A percentile compares a stretch with the other conserved stretches of the same genome.
Evolutionary conservation across 2,329 filamentous ascomycete species (phyloP).

Genomic region (Pseudocercospora cruenta): DNA sequence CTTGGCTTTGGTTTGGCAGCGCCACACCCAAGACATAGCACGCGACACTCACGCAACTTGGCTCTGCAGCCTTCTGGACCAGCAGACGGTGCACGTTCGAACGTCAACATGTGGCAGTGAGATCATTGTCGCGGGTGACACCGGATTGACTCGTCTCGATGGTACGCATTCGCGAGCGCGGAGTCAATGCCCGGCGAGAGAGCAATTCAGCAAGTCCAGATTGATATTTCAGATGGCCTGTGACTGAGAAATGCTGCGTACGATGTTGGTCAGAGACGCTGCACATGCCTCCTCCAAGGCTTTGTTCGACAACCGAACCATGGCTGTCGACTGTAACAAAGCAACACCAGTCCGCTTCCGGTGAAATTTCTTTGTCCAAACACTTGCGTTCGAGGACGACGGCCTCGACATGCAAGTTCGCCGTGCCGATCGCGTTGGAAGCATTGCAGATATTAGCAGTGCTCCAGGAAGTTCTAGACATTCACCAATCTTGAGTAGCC

Average conservation of each 20-base stretch:
- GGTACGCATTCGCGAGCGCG: not conserved
- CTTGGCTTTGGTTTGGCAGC: not conserved
- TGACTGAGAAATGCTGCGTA: not conserved
- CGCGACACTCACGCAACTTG: not conserved
- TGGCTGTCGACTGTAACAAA: not conserved
- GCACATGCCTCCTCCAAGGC: not conserved
- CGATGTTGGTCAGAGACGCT: too few species aligned
- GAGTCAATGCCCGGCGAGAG: not conserved
- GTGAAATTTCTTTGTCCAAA: not conserved
- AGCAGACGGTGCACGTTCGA: not conserved
- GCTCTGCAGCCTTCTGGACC: not conserved
- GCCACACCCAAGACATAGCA: not conserved
- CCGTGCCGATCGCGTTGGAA: not conserved
- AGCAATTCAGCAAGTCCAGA: not conserved
- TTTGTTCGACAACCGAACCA: not conserved
- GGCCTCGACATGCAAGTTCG: not conserved
- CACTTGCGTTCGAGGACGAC: not conserved
- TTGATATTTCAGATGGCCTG: not conserved
- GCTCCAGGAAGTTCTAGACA: too few species aligned
- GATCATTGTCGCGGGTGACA: too few species aligned
- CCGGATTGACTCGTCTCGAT: too few species aligned
- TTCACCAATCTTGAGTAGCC: too few species aligned
- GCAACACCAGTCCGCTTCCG: not conserved
- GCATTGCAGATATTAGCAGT: too few species aligned
- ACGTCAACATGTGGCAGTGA: not conserved